These are phyloP conservation scores for Tetrastigma voinierianum DNA, from an alignment of 164 flowering plant species.

Conservation along the genomic window DNA sequence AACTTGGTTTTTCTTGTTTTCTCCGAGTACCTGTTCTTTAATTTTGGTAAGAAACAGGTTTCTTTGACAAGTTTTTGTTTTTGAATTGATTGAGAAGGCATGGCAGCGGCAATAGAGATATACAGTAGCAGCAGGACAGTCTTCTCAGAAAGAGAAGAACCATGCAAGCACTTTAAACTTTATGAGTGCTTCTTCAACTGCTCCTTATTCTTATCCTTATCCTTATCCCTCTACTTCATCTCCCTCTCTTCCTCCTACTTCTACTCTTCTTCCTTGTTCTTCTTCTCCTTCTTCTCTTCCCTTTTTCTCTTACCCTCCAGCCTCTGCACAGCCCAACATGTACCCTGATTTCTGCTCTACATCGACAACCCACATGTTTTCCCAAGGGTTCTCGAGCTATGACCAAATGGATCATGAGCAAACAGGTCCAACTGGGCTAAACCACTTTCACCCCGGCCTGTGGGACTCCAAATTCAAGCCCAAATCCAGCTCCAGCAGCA, in stretches of 20 bases:
- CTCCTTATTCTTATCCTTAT: constrained; percentile 9
- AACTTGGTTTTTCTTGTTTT: constrained; percentile 9
- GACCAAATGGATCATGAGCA: constrained; percentile 29
- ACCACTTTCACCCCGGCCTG: constrained; percentile 46
- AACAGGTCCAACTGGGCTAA: constrained; percentile 36
- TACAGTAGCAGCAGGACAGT: constrained; percentile 24
- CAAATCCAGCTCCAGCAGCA: constrained; percentile 33
- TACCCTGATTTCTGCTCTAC: constrained; percentile 26
- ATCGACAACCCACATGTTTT: constrained; percentile 28
- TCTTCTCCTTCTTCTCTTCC: constrained; percentile 4
- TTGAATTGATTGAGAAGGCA: constrained; percentile 2
- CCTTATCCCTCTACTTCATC: constrained; percentile 10
- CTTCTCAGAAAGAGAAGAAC: constrained; percentile 41
- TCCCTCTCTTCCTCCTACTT: constrained; percentile 10
- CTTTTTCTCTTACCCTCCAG: neutral
- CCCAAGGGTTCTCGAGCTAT: constrained; percentile 25
- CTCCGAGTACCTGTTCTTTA: constrained; percentile 21
- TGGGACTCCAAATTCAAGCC: constrained; percentile 52
- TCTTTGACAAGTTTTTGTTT: constrained; percentile 1
- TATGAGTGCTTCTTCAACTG: constrained; percentile 42
- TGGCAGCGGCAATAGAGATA: constrained; percentile 53
- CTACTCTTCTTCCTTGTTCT: too few species aligned
- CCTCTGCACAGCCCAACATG: constrained; percentile 17
- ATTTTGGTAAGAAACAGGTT: constrained; percentile 20
- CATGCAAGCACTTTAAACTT: constrained; percentile 59